Evolutionary conservation across 495 filamentous ascomycete species (phyloP).

Genomic region (Acidomyces sp.): DNA sequence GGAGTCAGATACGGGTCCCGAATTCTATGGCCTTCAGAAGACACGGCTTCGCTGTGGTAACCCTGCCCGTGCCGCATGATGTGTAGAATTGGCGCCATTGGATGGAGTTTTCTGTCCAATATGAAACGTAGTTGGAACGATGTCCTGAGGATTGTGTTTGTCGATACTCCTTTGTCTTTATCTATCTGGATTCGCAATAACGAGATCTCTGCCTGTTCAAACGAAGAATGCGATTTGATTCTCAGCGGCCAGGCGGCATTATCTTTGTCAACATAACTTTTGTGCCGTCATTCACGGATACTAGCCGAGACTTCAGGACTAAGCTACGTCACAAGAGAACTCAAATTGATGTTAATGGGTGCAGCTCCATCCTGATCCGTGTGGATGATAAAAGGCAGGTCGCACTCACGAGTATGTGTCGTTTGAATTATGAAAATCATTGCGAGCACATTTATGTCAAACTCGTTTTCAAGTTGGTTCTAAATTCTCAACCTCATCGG

Average conservation of each 20-base stretch:
- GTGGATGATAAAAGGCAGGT: not conserved
- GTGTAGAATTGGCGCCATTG: constrained; percentile 9
- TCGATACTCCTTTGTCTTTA: too few relatives aligned
- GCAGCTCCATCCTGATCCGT: not conserved
- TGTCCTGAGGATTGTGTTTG: too few relatives aligned
- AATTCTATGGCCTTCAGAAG: constrained; percentile 6
- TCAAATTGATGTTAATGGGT: not conserved
- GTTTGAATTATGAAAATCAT: not conserved
- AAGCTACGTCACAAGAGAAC: not conserved
- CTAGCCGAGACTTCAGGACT: too few relatives aligned
- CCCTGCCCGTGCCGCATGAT: constrained; percentile 18
- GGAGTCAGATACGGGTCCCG: constrained; percentile 11
- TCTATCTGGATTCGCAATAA: too few relatives aligned
- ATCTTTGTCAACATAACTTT: too few relatives aligned
- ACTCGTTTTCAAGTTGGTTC: not conserved
- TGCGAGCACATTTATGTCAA: not conserved
- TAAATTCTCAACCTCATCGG: too few relatives aligned
- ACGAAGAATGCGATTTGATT: too few relatives aligned
- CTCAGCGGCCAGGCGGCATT: too few relatives aligned
- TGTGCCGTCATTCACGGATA: too few relatives aligned
- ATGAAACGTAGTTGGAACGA: too few relatives aligned
- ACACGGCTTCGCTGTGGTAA: constrained; percentile 3
- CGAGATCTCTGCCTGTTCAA: too few relatives aligned
- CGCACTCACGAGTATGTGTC: not conserved
- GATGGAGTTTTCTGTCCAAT: too few relatives aligned